A percentile compares a stretch with the other conserved stretches of the same genome.
phyloP scores from a whole-genome alignment of 805 yeast species.

The Sugiyamaella floridensis region DNA sequence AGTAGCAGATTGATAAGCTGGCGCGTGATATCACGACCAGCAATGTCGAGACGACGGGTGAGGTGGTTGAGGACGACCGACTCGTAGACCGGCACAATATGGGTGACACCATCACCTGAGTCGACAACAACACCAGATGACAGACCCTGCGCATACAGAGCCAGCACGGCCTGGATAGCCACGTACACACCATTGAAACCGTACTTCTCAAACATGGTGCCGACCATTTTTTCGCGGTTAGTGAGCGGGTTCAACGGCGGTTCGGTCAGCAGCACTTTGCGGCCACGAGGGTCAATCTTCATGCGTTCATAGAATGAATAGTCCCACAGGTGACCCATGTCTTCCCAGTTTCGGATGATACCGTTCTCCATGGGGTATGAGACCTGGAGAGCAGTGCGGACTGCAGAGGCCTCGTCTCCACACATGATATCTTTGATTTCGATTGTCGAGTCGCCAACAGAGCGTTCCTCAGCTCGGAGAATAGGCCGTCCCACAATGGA shows the following conservation, averaged over 20 bases:
- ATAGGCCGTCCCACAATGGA: conserved; percentile 97
- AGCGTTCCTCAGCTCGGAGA: conserved; percentile 89
- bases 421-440: conserved; percentile 96
- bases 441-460: conserved; percentile 38
- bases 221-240: conserved; percentile 87
- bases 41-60: conserved; percentile 88
- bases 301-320: conserved; percentile 90
- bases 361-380: conserved; percentile 99
- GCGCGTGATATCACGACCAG: conserved; percentile 98
- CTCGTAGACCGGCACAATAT: conserved; percentile 96
- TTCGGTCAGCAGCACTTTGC: conserved; percentile 84
- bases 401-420: conserved; percentile 90
- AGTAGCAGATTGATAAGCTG: conserved; percentile 83
- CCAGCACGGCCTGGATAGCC: conserved; percentile 96
- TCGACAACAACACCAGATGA: conserved; percentile 97
- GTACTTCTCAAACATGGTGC: conserved; percentile 86
- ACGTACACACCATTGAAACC: conserved; percentile 89
- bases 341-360: conserved; percentile 95
- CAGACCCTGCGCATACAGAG: conserved; percentile 93
- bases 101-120: conserved; percentile 98
- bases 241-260: conserved; percentile 96
- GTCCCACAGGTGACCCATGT: conserved; percentile 98
- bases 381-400: conserved; percentile 81
- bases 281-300: conserved; percentile 65
- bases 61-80: conserved; percentile 92